Conservation (phyloP, 2,329 filamentous ascomycete species). For the Fusarium vanettenii region DNA sequence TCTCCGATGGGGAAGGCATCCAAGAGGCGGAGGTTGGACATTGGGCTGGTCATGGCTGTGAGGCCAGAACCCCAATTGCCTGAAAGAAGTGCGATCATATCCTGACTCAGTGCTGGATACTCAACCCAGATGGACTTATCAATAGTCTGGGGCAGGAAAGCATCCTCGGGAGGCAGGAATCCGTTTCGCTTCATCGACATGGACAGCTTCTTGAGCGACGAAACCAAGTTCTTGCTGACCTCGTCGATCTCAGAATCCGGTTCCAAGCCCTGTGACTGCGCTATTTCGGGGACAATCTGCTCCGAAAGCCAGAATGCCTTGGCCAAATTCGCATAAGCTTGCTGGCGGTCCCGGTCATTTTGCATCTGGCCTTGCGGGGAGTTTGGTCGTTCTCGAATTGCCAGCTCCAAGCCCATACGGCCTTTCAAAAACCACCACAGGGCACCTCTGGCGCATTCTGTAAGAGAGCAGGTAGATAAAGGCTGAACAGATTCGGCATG, state of each 20-base stretch:
- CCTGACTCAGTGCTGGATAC: slow-evolving; percentile 79
- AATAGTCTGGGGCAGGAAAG: slow-evolving; percentile 79
- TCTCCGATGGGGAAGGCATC: slow-evolving; percentile 84
- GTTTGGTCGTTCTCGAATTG: slow-evolving; percentile 72
- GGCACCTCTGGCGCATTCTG: slow-evolving; percentile 77
- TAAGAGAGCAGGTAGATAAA: slow-evolving; percentile 69
- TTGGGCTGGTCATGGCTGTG: slow-evolving; percentile 59
- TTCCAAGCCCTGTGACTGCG: slow-evolving; percentile 55
- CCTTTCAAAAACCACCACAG: slow-evolving; percentile 94
- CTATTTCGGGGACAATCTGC: slow-evolving; percentile 63
- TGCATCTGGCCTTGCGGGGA: slow-evolving; percentile 64
- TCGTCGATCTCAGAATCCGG: slow-evolving; percentile 62
- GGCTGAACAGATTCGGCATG: slow-evolving; percentile 81
- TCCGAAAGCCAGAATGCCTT: slow-evolving; percentile 87
- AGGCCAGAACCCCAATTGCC: slow-evolving; percentile 67
- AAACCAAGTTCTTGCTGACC: slow-evolving; percentile 67
- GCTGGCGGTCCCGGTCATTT: slow-evolving; percentile 70
- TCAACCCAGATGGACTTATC: slow-evolving; percentile 86
- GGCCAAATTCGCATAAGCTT: slow-evolving; percentile 86
- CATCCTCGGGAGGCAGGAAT: slow-evolving; percentile 77
- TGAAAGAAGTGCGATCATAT: slow-evolving; percentile 77
- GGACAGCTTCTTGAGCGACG: slow-evolving; percentile 78
- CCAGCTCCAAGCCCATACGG: slow-evolving; percentile 77
- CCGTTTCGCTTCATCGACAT: slow-evolving; percentile 88
- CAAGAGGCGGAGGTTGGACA: slow-evolving; percentile 64